These are phyloP conservation scores for Pythium monospermum DNA, from an alignment of 352 stramenopile genomes.

Conservation along the genomic window DNA sequence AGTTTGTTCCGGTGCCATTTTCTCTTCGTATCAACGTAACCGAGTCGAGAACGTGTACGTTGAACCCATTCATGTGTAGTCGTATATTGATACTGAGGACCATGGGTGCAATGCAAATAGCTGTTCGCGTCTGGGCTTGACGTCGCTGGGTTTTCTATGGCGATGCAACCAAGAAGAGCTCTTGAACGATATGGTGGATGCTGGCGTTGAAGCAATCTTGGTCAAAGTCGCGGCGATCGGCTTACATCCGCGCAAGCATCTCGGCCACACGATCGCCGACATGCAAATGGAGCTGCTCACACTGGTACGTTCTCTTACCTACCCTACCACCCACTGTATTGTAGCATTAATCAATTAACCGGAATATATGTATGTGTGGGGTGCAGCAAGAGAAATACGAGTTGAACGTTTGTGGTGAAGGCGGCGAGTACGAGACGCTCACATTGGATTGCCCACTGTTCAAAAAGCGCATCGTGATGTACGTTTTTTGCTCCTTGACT, in stretches of 20 bases:
- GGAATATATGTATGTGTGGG: no score
- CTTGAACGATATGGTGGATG: slow-evolving; percentile 94
- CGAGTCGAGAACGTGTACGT: slow-evolving; percentile 95
- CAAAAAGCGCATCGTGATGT: slow-evolving; percentile 90
- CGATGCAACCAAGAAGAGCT: slow-evolving; percentile 87
- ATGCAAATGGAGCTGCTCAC: slow-evolving; percentile 88
- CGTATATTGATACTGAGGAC: background rate
- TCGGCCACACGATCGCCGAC: slow-evolving; percentile 80
- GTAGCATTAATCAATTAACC: no score
- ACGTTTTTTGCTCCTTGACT: slow-evolving; percentile 10
- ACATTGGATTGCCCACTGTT: slow-evolving; percentile 97
- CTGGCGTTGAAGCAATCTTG: slow-evolving; percentile 93
- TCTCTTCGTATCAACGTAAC: slow-evolving; percentile 98
- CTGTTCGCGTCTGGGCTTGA: slow-evolving; percentile 92
- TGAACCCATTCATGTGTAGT: background rate
- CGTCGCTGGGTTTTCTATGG: slow-evolving; percentile 96
- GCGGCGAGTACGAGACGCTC: slow-evolving; percentile 99
- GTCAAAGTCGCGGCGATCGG: slow-evolving; percentile 95
- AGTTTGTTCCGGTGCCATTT: slow-evolving; percentile 97
- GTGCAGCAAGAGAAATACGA: slow-evolving; percentile 92
- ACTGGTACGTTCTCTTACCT: slow-evolving; percentile 59
- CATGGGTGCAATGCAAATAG: no score
- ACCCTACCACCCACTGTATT: no score
- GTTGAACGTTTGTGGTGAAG: slow-evolving; percentile 98
- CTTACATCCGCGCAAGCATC: slow-evolving; percentile 79